Evolutionary conservation across 2,329 filamentous ascomycete genomes (phyloP).

Genomic region (Trichoderma sp.): DNA sequence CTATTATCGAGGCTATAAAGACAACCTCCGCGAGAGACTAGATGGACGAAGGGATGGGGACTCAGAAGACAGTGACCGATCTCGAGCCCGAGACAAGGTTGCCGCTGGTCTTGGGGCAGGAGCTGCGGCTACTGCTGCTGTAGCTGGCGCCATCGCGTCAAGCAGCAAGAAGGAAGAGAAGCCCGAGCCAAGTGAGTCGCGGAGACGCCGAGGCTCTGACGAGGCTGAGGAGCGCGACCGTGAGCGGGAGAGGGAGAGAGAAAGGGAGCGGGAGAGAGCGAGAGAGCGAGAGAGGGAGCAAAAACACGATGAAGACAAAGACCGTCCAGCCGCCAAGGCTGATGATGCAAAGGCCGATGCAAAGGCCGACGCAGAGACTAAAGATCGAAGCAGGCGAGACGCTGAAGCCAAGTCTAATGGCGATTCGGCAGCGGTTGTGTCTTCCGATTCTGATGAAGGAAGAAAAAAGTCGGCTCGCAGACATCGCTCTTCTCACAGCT

Average conservation of each 20-base stretch:
- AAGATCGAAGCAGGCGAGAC: slow-evolving; percentile 42
- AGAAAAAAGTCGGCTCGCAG: slow-evolving; percentile 43
- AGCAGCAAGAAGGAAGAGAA: slow-evolving; percentile 44
- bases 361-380: slow-evolving; percentile 25
- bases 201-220: slow-evolving; percentile 36
- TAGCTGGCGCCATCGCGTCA: slow-evolving; percentile 48
- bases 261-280: neutral
- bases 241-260: neutral
- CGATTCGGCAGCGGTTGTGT: slow-evolving; percentile 35
- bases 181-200: slow-evolving; percentile 36
- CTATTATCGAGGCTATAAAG: slow-evolving; percentile 34
- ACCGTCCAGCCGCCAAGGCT: slow-evolving; percentile 24
- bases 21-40: slow-evolving; percentile 36
- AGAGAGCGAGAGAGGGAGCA: neutral
- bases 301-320: slow-evolving; percentile 28
- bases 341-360: neutral
- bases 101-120: slow-evolving; percentile 51
- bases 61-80: slow-evolving; percentile 43
- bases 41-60: slow-evolving; percentile 38
- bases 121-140: slow-evolving; percentile 46
- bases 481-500: slow-evolving; percentile 43
- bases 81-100: slow-evolving; percentile 51
- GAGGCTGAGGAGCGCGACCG: slow-evolving; percentile 24
- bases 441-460: slow-evolving; percentile 47
- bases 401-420: slow-evolving; percentile 42